These are phyloP conservation scores for Scortechinia acanthostroma DNA, from an alignment of 2,329 filamentous ascomycete genomes.

Conservation along the genomic window DNA sequence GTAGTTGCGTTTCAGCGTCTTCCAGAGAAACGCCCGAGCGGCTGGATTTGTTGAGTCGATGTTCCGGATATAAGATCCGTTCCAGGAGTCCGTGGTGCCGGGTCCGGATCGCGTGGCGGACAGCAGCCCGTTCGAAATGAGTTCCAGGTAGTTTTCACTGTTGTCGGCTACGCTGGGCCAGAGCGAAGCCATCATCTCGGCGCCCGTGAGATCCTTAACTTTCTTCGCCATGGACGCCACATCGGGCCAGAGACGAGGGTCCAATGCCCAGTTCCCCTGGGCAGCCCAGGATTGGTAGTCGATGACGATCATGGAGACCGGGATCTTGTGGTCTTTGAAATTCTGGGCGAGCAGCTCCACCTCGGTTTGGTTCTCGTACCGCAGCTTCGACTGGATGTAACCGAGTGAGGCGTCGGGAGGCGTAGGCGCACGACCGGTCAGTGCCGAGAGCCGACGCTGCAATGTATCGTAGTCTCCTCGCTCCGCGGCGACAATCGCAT, in stretches of 20 bases:
- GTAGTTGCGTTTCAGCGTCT: conserved; percentile 15
- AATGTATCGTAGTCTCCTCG: conserved; percentile 16
- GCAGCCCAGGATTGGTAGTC: conserved; percentile 18
- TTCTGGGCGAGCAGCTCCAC: conserved; percentile 15
- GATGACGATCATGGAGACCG: conserved; percentile 17
- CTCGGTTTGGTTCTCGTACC: conserved; percentile 18
- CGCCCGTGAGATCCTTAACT: conserved; percentile 17
- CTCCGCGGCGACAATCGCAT: conserved; percentile 14
- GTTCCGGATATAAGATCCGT: conserved; percentile 14
- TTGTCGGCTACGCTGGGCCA: conserved; percentile 17
- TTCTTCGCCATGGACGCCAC: conserved; percentile 13
- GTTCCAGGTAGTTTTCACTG: conserved; percentile 14
- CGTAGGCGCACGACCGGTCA: conserved; percentile 15
- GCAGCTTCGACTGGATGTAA: conserved; percentile 17
- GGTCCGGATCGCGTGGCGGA: conserved; percentile 15
- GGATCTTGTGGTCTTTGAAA: conserved; percentile 15
- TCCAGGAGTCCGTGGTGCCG: conserved; percentile 16
- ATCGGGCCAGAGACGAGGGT: conserved; percentile 16
- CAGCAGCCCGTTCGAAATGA: conserved; percentile 14
- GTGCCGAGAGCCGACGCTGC: conserved; percentile 12
- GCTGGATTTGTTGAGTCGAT: conserved; percentile 17
- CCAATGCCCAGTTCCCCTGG: conserved; percentile 17
- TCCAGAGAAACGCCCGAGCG: conserved; percentile 17
- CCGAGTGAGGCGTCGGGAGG: conserved; percentile 17
- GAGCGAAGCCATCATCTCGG: conserved; percentile 19